These are phyloP conservation scores for Apium graveolens DNA, from an alignment of 129 eudicot species.

Conservation along the genomic window DNA sequence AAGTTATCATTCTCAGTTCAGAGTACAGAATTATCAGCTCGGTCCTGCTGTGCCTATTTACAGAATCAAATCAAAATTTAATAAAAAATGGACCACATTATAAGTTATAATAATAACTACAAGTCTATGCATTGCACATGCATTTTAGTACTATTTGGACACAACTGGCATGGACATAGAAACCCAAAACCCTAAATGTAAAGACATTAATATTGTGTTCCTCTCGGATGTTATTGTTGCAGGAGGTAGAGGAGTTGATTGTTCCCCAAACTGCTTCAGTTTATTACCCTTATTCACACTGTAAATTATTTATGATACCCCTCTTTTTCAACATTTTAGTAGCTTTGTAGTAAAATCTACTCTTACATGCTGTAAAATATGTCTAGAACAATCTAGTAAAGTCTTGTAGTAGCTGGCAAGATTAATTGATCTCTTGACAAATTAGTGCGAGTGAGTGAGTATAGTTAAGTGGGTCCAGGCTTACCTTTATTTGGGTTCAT, in stretches of 20 bases:
- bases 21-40: constrained; percentile 68
- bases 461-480: no score
- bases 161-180: not conserved
- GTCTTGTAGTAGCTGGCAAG: not conserved
- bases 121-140: not conserved
- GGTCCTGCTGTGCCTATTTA: constrained; percentile 99
- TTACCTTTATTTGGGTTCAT: constrained; percentile 95
- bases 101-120: not conserved
- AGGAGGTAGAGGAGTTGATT: no score
- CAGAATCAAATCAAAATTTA: no score
- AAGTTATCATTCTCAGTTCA: constrained; percentile 73
- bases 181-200: constrained; percentile 34
- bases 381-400: not conserved
- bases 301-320: no score
- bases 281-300: no score
- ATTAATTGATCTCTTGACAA: no score
- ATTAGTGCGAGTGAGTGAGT: no score
- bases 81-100: constrained; percentile 11
- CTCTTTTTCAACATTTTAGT: no score
- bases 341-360: constrained; percentile 17
- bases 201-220: no score
- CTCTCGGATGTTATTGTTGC: no score
- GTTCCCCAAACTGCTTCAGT: no score
- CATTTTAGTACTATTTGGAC: no score
- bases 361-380: constrained; percentile 20